Percentiles rank a stretch among this genome's conserved stretches.
phyloP scores from a whole-genome alignment of 352 stramenopile species.

The Achlya hypogyna region DNA sequence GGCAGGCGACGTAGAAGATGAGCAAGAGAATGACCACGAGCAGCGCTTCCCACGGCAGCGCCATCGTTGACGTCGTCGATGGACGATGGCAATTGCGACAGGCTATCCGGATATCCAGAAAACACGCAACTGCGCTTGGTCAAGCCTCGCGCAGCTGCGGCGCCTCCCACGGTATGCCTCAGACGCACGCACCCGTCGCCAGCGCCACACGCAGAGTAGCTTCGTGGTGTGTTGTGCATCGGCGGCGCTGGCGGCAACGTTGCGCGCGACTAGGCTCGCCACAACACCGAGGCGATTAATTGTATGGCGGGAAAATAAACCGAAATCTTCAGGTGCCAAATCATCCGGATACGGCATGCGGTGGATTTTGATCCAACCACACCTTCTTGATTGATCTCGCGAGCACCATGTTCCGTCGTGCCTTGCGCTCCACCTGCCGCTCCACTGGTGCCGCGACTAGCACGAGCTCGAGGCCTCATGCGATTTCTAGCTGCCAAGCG shows the following conservation, averaged over 20 bases:
- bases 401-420: slow-evolving; percentile 1
- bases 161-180: background rate
- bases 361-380: background rate
- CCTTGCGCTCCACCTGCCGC: background rate
- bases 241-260: no score
- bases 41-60: background rate
- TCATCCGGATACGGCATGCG: background rate
- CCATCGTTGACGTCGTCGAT: background rate
- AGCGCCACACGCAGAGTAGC: no score
- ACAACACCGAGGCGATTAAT: no score
- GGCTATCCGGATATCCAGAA: background rate
- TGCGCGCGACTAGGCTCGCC: no score
- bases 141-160: background rate
- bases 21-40: slow-evolving; percentile 4
- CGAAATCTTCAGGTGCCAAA: background rate
- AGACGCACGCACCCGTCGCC: no score
- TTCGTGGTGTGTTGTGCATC: no score
- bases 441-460: background rate
- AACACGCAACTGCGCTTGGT: background rate
- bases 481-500: background rate
- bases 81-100: background rate
- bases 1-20: slow-evolving; percentile 9
- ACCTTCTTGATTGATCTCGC: background rate
- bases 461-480: background rate
- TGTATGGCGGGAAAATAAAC: background rate